Evolutionary conservation across 768 basidiomycete genomes (phyloP), one percentile per base, ranked within the genome.

Genomic region (Lentinula lateritia): DNA sequence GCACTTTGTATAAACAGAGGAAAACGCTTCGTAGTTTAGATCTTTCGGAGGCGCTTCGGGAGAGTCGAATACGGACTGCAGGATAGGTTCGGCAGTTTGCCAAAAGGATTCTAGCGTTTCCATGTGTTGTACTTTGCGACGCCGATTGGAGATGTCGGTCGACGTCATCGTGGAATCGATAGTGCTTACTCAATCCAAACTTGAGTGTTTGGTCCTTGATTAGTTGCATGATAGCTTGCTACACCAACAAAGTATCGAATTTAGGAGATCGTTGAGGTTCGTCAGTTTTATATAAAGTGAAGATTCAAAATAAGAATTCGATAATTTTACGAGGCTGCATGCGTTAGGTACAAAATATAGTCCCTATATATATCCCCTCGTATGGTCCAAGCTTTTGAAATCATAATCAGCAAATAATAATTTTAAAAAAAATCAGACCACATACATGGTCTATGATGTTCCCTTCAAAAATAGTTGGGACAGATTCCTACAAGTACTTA

Each of bases 351-450:
- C 58, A 61, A 41, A 61, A 73, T 13, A 70, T 63, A 6, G 75
- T 75, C 46, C 80, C 80, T 20, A 81, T 73, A 61, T 66, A 71
- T 42, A 79, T 74, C 32, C 77, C 79, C 52, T 79, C 16, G 42
- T 59, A 59, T 13, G 58, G 58, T 13, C 76, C 81, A 50, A 76
- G 59, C 55, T 56, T 48, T 5, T 20, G n/a, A 20, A 18, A 28
- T 10, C 12, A 16, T 20, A 12, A 32, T n/a, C 52, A 50, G 7
- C 10, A 50, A 50, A 23, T 41, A 6, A 20, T n/a, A 39, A 5
- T 20, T 5, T 18, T 3, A 4, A 43, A 42, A 42, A 16, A 43
- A 6, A 42, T 28, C 13, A 28, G 36, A 18, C 5, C 18, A 28
- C 55, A 20, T 52, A 72, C 69, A 62, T 83, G 82, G 58, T 83